Evolutionary conservation across 768 basidiomycete species (phyloP), one percentile per base, ranked within the genome.

Genomic region (Porpolomopsis calyptriformis): DNA sequence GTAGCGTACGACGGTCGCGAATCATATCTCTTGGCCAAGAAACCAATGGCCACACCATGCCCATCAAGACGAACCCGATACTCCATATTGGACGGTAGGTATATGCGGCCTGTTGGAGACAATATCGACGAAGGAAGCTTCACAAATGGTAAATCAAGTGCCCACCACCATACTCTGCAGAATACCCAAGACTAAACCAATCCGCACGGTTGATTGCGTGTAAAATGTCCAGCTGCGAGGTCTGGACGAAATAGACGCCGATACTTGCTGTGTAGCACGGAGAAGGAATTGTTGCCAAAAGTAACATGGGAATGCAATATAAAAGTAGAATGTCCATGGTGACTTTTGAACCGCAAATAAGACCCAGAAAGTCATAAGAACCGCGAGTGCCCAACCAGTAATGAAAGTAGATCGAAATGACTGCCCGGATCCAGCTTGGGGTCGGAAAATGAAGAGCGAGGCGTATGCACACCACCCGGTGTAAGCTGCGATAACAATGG

Each of bases 141-240:
- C 48, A 4, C n/a, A 39, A 18, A 26, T 38, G 38, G 14, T 27
- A 9, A 39, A 18, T 25, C 4, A 2, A 16, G 43, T 14, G 69
- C 84, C 40, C 61, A 85, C 85, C 56, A 85, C 84, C 83, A 88
- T 86, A 37, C 74, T 69, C 51, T 79, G 72, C 39, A 87, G 65
- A 2, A 69, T 70, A 1, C 53, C 55, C 2, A 74, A 51, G 4
- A 73, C 64, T 22, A 74, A 54, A 1, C 53, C 27, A 5, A 52
- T 56, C 14, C 61, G 60, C 1, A 64, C 14, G 0, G 62, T 38
- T n/a, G 60, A 40, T 31, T 50, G 48, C 22, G 46, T 16, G 43
- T 45, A 53, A 19, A 40, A 36, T 26, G n/a, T n/a, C 10, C 8
- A 25, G 5, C 26, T 18, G 29, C n/a, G 22, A 14, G 11, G 18